A percentile compares a stretch with the other conserved stretches of the same genome.
Evolutionary conservation across 2,329 filamentous ascomycete genomes (phyloP).

Genomic region (Cylindrodendrum hubeiense): DNA sequence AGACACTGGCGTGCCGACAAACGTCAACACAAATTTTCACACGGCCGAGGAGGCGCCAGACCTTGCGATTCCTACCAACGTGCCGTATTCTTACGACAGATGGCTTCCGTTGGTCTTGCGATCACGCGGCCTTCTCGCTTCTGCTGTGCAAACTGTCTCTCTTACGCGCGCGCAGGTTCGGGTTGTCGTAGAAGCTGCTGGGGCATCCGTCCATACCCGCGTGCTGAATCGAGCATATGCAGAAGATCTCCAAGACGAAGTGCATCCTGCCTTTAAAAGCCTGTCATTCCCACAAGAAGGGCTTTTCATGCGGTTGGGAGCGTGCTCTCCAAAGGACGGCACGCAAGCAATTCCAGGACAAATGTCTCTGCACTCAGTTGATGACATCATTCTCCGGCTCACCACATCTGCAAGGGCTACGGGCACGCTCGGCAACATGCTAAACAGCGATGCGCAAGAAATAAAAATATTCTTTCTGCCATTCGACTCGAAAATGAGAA

Average conservation of each 20-base stretch:
- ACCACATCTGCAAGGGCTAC: conserved; percentile 54
- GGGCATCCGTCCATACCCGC: conserved; percentile 48
- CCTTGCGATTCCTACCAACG: conserved; percentile 34
- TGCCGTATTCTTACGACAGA: conserved; percentile 54
- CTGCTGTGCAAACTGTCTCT: conserved; percentile 44
- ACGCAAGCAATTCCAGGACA: conserved; percentile 25
- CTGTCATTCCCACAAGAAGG: conserved; percentile 4
- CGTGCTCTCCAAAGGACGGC: conserved; percentile 14
- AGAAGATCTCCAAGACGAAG: conserved; percentile 49
- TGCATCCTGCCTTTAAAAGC: conserved; percentile 35
- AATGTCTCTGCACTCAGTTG: conserved; percentile 43
- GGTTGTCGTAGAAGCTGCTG: conserved; percentile 47
- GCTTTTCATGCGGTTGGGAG: conserved; percentile 10
- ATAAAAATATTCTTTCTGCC: conserved; percentile 1
- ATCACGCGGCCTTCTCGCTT: conserved; percentile 45
- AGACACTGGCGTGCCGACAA: conserved; percentile 11
- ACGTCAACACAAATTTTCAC: conserved; percentile 20
- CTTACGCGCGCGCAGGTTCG: conserved; percentile 46
- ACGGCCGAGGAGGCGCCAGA: not conserved
- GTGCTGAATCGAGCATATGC: conserved; percentile 45
- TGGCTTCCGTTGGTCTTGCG: conserved; percentile 56
- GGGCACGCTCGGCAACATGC: conserved; percentile 43
- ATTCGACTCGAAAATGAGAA: conserved; percentile 8
- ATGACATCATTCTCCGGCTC: conserved; percentile 52
- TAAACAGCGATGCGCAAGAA: conserved; percentile 28